These are phyloP conservation scores for Alternaria sp. DNA, from an alignment of 2,329 filamentous ascomycete genomes.

Conservation along the genomic window DNA sequence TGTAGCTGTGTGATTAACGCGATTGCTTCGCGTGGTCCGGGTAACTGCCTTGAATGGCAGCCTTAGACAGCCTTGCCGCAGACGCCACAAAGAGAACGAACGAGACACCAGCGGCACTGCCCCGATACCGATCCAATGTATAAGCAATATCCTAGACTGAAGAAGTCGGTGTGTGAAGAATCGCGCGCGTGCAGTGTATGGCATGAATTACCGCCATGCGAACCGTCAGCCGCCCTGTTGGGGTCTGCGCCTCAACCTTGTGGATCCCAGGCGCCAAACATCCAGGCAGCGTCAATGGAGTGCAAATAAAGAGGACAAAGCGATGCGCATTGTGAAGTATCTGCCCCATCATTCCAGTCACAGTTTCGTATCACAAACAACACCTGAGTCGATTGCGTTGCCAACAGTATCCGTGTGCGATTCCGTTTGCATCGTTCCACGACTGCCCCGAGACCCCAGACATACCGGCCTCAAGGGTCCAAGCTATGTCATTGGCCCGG, in stretches of 20 bases:
- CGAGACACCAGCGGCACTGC: background rate
- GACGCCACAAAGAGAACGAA: background rate
- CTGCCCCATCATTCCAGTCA: background rate
- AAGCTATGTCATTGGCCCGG: conserved; percentile 14
- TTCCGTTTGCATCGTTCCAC: conserved; percentile 10
- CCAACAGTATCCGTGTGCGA: background rate
- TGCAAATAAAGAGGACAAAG: conserved; percentile 5
- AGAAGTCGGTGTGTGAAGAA: conserved; percentile 1
- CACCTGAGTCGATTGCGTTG: background rate
- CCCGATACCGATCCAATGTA: background rate
- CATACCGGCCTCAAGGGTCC: background rate
- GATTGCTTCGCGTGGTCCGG: background rate
- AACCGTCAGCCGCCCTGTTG: background rate
- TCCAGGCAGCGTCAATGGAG: background rate
- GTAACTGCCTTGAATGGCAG: background rate
- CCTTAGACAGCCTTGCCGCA: conserved; percentile 9
- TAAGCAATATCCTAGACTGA: background rate
- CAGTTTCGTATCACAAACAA: background rate
- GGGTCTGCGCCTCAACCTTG: background rate
- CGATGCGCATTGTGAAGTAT: conserved; percentile 2
- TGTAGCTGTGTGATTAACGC: background rate
- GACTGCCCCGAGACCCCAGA: background rate
- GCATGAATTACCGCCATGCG: background rate
- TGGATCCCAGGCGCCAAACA: background rate
- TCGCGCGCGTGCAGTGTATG: background rate